phyloP scores from a whole-genome alignment of 2,329 filamentous ascomycete genomes.

The Paramyrothecium sp. region DNA sequence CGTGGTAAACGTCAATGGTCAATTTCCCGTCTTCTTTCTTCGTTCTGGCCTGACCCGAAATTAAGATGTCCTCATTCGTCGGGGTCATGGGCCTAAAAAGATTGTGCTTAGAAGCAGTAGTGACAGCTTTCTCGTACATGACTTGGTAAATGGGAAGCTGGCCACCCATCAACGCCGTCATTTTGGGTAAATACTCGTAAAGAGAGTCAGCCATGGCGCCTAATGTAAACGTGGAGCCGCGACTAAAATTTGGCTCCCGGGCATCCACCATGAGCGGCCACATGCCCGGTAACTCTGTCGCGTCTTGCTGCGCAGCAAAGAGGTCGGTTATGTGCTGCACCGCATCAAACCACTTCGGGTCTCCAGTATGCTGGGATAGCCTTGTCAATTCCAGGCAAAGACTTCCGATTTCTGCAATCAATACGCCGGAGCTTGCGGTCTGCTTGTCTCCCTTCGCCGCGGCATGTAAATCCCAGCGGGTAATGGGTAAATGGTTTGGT shows the following conservation, averaged over 20 bases:
- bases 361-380: conserved; percentile 66
- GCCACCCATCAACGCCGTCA: conserved; percentile 64
- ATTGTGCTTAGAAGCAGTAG: conserved; percentile 58
- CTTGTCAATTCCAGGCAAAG: conserved; percentile 71
- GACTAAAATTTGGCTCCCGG: conserved; percentile 43
- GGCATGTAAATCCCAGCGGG: conserved; percentile 22
- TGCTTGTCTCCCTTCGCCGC: conserved; percentile 21
- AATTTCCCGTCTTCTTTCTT: conserved; percentile 41
- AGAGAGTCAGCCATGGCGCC: conserved; percentile 53
- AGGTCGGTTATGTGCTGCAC: conserved; percentile 67
- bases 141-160: conserved; percentile 55
- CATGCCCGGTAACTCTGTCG: conserved; percentile 69
- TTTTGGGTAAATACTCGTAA: conserved; percentile 62
- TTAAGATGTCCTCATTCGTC: conserved; percentile 59
- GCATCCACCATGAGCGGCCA: conserved; percentile 68
- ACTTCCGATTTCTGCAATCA: conserved; percentile 64
- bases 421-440: conserved; percentile 13
- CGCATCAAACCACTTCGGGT: conserved; percentile 73
- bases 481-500: conserved; percentile 45
- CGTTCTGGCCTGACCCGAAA: conserved; percentile 44
- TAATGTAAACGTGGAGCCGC: conserved; percentile 42
- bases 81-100: conserved; percentile 70
- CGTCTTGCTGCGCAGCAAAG: conserved; percentile 63
- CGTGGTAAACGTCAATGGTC: conserved; percentile 39
- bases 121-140: conserved; percentile 62